Evolutionary conservation across 805 yeast genomes (phyloP).

Genomic region (Blastobotrys americana): DNA sequence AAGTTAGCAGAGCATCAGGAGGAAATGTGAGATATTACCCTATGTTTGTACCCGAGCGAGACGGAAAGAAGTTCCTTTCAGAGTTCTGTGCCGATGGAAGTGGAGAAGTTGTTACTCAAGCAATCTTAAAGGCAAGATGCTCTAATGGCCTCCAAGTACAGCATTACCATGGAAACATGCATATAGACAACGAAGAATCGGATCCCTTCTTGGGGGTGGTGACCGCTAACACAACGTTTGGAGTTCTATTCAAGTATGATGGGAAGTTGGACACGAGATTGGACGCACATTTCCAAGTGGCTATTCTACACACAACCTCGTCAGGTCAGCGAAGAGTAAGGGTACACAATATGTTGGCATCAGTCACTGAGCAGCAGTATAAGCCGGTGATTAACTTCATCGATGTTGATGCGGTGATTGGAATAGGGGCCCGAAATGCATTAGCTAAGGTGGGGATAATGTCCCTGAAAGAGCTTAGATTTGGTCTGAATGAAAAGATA

Average conservation of each 20-base stretch:
- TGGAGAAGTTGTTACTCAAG: constrained; percentile 62
- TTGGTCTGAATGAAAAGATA: constrained; percentile 46
- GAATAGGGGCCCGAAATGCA: constrained; percentile 46
- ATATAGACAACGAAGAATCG: constrained; percentile 32
- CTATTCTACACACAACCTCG: constrained; percentile 72
- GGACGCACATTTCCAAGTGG: constrained; percentile 89
- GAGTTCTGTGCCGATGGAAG: constrained; percentile 44
- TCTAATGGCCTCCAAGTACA: constrained; percentile 80
- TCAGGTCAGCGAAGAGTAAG: constrained; percentile 77
- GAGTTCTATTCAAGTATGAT: constrained; percentile 69
- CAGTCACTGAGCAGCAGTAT: constrained; percentile 60
- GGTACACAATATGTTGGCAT: constrained; percentile 75
- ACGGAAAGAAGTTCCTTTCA: constrained; percentile 57
- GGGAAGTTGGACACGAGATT: constrained; percentile 59
- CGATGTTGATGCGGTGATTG: constrained; percentile 62
- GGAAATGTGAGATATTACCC: constrained; percentile 63
- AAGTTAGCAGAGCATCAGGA: constrained; percentile 58
- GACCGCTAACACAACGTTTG: constrained; percentile 54
- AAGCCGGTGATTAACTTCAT: constrained; percentile 70
- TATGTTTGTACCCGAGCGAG: constrained; percentile 58
- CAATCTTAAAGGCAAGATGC: constrained; percentile 75
- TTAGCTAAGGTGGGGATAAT: constrained; percentile 35
- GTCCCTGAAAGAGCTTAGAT: constrained; percentile 41
- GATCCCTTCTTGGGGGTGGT: constrained; percentile 71
- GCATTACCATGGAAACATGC: constrained; percentile 60